Evolutionary conservation across 164 flowering plant genomes (phyloP), one percentile per base, ranked within the genome.

Genomic region (Liquidambar formosana): DNA sequence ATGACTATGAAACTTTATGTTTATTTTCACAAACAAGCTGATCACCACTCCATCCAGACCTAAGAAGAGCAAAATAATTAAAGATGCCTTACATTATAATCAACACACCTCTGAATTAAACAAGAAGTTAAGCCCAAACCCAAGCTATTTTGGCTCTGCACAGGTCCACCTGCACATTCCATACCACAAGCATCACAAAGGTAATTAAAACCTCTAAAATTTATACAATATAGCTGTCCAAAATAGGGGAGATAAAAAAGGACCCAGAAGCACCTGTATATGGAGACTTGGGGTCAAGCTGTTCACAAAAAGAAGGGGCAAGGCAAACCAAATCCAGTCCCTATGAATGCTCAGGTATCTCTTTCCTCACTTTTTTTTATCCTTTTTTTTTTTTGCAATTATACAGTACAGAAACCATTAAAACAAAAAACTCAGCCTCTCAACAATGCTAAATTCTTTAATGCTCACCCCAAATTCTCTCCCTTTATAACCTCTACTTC

Each of bases 31-130:
- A 75, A 75, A 73, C 79, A 66, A 67, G 71, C 74, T 45, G 54
- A 69, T 57, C 59, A 43, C 27, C 79, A 79, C 72, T 75, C 70
- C 69, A 72, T 38, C 56, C 43, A 69, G 47, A 69, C 60, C 69
- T 43, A 72, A 68, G 73, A 69, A 72, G 75, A 43, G 64, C 28
- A 56, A 65, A 72, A 78, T 33, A 70, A 72, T 26, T 41, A 54
- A 69, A 73, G 60, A 46, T 67, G 72, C 69, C 63, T 73, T 70
- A 79, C 73, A 79, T n/a, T 72, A 73, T 71, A 70, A 69, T 72
- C 74, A 71, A 65, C 80, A 80, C 80, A 72, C 80, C 80, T 77
- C 66, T 56, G 69, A 68, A 74, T 58, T 58, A 76, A 56, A 65
- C 47, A 70, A 67, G 69, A 67, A 67, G 73, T 64, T 67, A 71